A percentile compares a stretch with the other conserved stretches of the same genome.
Conservation (phyloP, 805 yeast species). For the Wickerhamiella australiensis region DNA sequence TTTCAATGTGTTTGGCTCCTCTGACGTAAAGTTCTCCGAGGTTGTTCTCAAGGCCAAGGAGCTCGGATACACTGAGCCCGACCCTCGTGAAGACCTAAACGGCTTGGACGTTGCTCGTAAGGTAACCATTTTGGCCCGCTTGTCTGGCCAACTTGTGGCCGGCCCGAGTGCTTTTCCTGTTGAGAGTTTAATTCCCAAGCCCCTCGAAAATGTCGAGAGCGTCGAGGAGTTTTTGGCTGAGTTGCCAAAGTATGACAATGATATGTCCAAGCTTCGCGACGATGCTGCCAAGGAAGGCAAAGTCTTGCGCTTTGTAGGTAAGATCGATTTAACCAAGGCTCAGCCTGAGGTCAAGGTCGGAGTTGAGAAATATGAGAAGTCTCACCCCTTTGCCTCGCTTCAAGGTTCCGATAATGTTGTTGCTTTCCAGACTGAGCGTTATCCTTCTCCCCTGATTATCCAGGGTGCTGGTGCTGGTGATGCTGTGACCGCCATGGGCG, state of each 20-base stretch:
- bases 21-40: conserved; percentile 69
- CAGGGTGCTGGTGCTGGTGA: conserved; percentile 96
- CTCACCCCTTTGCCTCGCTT: conserved; percentile 92
- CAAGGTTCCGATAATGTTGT: conserved; percentile 95
- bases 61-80: conserved; percentile 96
- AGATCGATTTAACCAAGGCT: conserved; percentile 54
- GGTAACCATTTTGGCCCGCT: conserved; percentile 89
- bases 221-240: conserved; percentile 69
- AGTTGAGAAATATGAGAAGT: conserved; percentile 69
- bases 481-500: conserved; percentile 75
- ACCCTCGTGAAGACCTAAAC: conserved; percentile 96
- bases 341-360: conserved; percentile 63
- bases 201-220: conserved; percentile 46
- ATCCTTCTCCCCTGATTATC: conserved; percentile 80
- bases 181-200: conserved; percentile 81
- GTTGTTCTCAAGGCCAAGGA: conserved; percentile 79
- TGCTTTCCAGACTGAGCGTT: conserved; percentile 82
- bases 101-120: conserved; percentile 98
- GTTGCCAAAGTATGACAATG: conserved; percentile 73
- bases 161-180: conserved; percentile 91
- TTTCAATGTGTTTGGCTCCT: conserved; percentile 82
- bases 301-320: conserved; percentile 89
- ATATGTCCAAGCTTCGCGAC: conserved; percentile 61
- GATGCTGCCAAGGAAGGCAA: conserved; percentile 74
- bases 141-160: conserved; percentile 73